Evolutionary conservation across 805 yeast species (phyloP).

Genomic region (Candida xyloterini): DNA sequence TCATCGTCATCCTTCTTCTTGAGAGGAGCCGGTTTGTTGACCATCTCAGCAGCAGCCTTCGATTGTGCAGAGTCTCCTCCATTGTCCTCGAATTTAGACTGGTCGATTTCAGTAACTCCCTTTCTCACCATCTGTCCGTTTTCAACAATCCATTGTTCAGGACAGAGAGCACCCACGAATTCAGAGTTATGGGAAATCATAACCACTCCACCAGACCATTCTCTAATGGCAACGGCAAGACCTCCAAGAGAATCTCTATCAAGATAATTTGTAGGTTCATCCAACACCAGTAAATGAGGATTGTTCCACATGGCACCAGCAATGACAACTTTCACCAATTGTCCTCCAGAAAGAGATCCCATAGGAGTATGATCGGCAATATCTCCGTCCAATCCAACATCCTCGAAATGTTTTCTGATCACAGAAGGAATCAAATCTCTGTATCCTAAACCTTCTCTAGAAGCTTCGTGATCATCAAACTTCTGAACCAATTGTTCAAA

Average conservation of each 20-base stretch:
- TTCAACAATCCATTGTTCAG: slow-evolving; percentile 97
- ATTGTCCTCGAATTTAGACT: slow-evolving; percentile 78
- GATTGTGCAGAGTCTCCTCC: slow-evolving; percentile 47
- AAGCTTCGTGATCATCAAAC: slow-evolving; percentile 98
- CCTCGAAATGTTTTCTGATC: slow-evolving; percentile 94
- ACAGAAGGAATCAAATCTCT: slow-evolving; percentile 90
- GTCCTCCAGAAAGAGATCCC: slow-evolving; percentile 97
- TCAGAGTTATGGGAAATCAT: slow-evolving; percentile 98
- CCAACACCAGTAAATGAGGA: slow-evolving; percentile 92
- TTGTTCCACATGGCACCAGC: slow-evolving; percentile 99
- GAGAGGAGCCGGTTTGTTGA: slow-evolving; percentile 45
- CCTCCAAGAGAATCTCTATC: slow-evolving; percentile 99
- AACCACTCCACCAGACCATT: slow-evolving; percentile 97
- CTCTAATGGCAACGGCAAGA: slow-evolving; percentile 94
- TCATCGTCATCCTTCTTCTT: slow-evolving; percentile 68
- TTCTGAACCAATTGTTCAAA: slow-evolving; percentile 85
- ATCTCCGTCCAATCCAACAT: slow-evolving; percentile 95
- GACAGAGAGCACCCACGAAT: slow-evolving; percentile 95
- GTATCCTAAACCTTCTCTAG: slow-evolving; percentile 98
- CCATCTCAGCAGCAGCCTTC: slow-evolving; percentile 43
- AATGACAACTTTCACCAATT: slow-evolving; percentile 94
- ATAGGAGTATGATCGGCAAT: slow-evolving; percentile 97
- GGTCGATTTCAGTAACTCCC: slow-evolving; percentile 74
- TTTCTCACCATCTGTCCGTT: slow-evolving; percentile 85
- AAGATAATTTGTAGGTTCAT: slow-evolving; percentile 97